Base-by-base conservation (phyloP, 805 yeast genomes). In the Blastobotrys peoriensis region DNA sequence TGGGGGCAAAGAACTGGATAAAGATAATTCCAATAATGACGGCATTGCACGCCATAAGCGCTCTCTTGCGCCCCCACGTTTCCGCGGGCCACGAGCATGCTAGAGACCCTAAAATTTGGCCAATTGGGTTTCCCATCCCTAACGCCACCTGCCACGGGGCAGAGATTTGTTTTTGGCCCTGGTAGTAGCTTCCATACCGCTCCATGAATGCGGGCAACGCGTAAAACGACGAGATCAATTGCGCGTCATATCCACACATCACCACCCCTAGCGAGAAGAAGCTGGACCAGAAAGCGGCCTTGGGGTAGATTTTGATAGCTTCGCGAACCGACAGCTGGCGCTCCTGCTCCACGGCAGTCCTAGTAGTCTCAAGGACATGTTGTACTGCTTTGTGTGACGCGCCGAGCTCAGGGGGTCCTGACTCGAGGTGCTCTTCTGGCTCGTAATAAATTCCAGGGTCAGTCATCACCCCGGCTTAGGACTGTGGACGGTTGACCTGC, bases 171-270 rank as follows among this genome's bases (percentile, higher is more conserved):
- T 41, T 47, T 15, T 16, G 38, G 21, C 48, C 50, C 13, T 43
- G 48, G 10, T 52, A 55, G 38, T 44, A 51, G 15, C 50, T 54
- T 22, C 79, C 79, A 47, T 66, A 74, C 50, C 66, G 65, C 42
- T 54, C 55, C 33, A 59, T 59, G 49, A 74, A 74, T 16, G 71
- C 65, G 3, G 75, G 75, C 56, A 70, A 63, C 3, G 70, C 75
- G 57, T 61, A 74, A 54, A 74, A 68, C 3, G 73, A 61, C 28
- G 58, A 52, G 42, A 74, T 60, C 40, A 74, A 56, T 41, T 62
- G 64, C 21, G 65, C 60, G 51, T 73, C 78, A 57, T 70, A 73
- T 23, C 78, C 78, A 45, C 69, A 75, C 76, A 72, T 72, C 39
- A 73, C 55, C 45, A 74, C 61, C 21, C 73, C 68, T 5, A 69